Percentiles rank a stretch among this genome's conserved stretches.
These are phyloP conservation scores for Colletotrichum truncatum DNA, from an alignment of 2,329 filamentous ascomycete species.

Conservation along the genomic window DNA sequence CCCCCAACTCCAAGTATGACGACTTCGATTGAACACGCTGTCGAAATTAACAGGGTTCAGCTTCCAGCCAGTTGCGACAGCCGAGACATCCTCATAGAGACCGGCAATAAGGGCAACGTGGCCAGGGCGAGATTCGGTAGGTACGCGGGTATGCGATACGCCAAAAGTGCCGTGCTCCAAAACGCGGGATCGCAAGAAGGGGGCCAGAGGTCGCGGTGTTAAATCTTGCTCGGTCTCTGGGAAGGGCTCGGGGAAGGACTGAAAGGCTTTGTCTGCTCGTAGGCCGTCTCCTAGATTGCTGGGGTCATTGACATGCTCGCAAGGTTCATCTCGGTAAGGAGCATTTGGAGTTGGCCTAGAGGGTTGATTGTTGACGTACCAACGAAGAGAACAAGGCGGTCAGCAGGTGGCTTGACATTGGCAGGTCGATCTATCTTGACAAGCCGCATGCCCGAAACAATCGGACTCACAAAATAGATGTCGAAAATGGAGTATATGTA, in stretches of 20 bases:
- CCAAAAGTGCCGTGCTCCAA: conserved; percentile 94
- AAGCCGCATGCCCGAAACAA: conserved; percentile 93
- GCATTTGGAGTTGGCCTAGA: conserved; percentile 6
- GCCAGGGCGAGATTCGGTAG: conserved; percentile 94
- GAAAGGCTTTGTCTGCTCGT: conserved; percentile 97
- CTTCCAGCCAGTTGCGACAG: conserved; percentile 98
- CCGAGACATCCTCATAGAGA: conserved; percentile 96
- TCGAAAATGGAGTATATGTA: conserved; percentile 98
- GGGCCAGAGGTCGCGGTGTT: conserved; percentile 83
- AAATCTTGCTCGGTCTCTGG: conserved; percentile 71
- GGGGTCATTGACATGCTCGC: not conserved
- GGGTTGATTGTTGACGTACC: conserved; percentile 68
- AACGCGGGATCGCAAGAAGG: conserved; percentile 89
- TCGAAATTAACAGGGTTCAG: conserved; percentile 98
- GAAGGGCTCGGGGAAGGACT: conserved; percentile 89
- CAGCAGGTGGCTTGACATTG: conserved; percentile 77
- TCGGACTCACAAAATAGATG: conserved; percentile 97
- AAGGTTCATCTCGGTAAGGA: not conserved
- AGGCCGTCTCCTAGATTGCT: conserved; percentile 78
- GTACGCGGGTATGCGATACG: conserved; percentile 95
- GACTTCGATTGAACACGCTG: conserved; percentile 96
- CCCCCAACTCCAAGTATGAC: conserved; percentile 99
- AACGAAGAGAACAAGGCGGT: conserved; percentile 91
- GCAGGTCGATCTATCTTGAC: conserved; percentile 73
- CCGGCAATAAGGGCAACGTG: conserved; percentile 98